Conservation (phyloP, 2,329 filamentous ascomycete genomes). For the Claviceps citrina region DNA sequence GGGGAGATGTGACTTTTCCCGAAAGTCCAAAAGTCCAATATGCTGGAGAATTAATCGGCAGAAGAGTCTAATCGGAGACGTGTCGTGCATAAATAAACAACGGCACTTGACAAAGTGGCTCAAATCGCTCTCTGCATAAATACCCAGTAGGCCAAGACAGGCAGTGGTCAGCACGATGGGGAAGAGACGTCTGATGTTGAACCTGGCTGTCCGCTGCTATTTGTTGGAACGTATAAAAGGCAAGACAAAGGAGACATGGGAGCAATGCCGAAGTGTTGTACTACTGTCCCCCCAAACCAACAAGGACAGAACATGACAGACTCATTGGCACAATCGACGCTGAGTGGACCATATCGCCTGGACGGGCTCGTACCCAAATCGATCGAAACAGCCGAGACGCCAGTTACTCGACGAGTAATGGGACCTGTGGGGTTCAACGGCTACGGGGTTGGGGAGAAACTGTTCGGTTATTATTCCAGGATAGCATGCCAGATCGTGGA, state of each 20-base stretch:
- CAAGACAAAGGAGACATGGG: not conserved
- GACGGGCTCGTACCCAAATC: constrained; percentile 6
- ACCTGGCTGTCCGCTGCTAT: constrained; percentile 5
- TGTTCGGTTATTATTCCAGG: constrained; percentile 3
- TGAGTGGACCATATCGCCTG: constrained; percentile 9
- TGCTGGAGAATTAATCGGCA: not conserved
- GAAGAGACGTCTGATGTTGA: constrained; percentile 5
- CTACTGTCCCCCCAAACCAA: constrained; percentile 1
- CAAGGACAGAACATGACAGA: constrained; percentile 2
- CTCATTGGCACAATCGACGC: constrained; percentile 6
- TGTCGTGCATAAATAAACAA: constrained; percentile 1
- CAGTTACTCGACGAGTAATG: constrained; percentile 5
- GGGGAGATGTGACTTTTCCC: not conserved
- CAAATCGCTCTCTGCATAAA: constrained; percentile 1
- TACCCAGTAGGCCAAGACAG: not conserved
- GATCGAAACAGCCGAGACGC: constrained; percentile 12
- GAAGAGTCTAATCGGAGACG: not conserved
- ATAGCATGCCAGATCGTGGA: constrained; percentile 8
- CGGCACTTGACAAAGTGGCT: constrained; percentile 1
- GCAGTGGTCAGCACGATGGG: not conserved
- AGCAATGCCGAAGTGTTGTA: constrained; percentile 1
- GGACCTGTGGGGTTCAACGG: not conserved
- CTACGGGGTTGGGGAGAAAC: not conserved
- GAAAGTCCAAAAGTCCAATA: not conserved
- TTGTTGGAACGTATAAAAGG: constrained; percentile 4